Percentiles rank a stretch among this genome's conserved stretches.
phyloP scores from a whole-genome alignment of 345 rosid species.

The Lenwebbia sp. region DNA sequence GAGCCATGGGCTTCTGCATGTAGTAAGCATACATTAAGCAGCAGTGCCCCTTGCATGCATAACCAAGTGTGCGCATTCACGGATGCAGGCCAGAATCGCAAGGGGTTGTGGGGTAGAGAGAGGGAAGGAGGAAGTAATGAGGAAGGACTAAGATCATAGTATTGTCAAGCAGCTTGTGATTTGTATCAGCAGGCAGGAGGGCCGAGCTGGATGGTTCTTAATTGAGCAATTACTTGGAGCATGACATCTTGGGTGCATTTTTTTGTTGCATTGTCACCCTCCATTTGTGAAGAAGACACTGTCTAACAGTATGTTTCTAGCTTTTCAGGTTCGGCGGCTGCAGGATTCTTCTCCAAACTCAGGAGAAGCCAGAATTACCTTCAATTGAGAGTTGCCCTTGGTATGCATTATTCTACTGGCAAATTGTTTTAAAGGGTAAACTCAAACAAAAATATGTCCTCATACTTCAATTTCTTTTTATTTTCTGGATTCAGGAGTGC shows the following conservation, averaged over 20 bases:
- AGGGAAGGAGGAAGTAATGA: not conserved
- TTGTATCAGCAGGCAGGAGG: not conserved
- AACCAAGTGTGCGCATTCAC: not conserved
- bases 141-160: not conserved
- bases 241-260: not conserved
- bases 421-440: not conserved
- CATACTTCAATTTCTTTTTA: not conserved
- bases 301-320: not conserved
- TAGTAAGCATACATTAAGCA: not conserved
- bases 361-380: constrained; percentile 28
- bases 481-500: constrained; percentile 18
- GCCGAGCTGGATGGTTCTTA: not conserved
- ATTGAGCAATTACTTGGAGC: not conserved
- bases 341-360: constrained; percentile 19
- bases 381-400: constrained; percentile 38
- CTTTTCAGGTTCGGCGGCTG: constrained; percentile 24
- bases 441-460: not conserved
- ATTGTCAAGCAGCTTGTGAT: not conserved
- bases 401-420: constrained; percentile 18
- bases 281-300: not conserved
- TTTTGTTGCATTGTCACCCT: not conserved
- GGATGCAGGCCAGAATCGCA: not conserved
- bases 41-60: not conserved
- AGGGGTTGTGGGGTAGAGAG: not conserved
- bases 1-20: not conserved